Evolutionary conservation across 306 rosid species (phyloP), one percentile per base, ranked within the genome.

Genomic region (Dicorynia guianensis): DNA sequence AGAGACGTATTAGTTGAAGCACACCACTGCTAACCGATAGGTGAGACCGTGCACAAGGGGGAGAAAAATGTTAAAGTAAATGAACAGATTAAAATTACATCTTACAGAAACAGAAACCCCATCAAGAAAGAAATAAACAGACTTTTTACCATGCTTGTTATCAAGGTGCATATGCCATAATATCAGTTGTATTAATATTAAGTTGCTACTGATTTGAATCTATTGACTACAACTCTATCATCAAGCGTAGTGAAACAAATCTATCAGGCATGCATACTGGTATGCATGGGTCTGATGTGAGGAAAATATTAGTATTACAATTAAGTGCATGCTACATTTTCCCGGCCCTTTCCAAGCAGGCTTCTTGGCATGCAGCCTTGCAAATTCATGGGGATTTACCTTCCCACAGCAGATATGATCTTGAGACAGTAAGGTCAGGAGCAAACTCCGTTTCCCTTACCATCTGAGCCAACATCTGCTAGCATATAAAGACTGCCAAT

Each of bases 11-110:
- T 84, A 50, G 59, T 73, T 3, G 81, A 84, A 7, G 71, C 73
- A 40, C 67, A 80, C 86, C 85, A 76, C 56, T 85, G 89, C 67
- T 72, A 54, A 58, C 15, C 9, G 25, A 35, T 67, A 49, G 59
- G 57, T 34, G 64, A 74, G 42, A 72, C 68, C 72, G 34, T 7
- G n/a, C 72, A 72, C 30, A 5, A 11, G 6, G 3, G 17, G 46
- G 12, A 2, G 10, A 8, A 75, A 75, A 47, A 61, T 3, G 36
- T 61, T 17, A 42, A 43, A 33, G 1, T 25, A 47, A 39, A 7
- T 0, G 66, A 11, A 63, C 35, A 43, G 63, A 57, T 56, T 50
- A n/a, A 25, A 55, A 46, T 48, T 36, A 46, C 4, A 14, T 8
- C 35, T 11, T 35, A 50, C 25, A 9, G 13, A 4, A 54, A 54